phyloP scores from a whole-genome alignment of 352 stramenopile species.

The Phytopythium aichiense region DNA sequence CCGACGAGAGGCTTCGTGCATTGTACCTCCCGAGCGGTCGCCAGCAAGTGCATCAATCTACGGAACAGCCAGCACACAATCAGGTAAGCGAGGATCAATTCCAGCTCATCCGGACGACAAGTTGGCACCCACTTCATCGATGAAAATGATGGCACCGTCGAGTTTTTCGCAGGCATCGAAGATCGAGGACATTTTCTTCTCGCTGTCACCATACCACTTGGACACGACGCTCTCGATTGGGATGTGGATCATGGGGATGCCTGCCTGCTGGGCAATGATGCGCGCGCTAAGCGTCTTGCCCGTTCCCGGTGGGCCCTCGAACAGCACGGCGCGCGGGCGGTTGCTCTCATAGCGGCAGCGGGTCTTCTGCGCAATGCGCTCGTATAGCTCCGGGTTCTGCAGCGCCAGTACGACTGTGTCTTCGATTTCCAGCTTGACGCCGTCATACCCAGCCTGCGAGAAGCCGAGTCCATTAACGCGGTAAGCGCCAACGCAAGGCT shows the following conservation, averaged over 20 bases:
- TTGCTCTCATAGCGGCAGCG: constrained; percentile 88
- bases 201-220: constrained; percentile 95
- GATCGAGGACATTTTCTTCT: constrained; percentile 94
- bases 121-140: constrained; percentile 77
- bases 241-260: constrained; percentile 92
- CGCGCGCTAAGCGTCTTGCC: constrained; percentile 92
- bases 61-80: background rate
- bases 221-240: constrained; percentile 92
- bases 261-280: constrained; percentile 92
- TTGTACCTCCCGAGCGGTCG: constrained; percentile 80
- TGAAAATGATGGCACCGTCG: constrained; percentile 92
- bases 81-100: background rate
- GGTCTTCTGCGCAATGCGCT: constrained; percentile 88
- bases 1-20: constrained; percentile 91
- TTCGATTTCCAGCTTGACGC: constrained; percentile 90
- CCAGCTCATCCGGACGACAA: background rate
- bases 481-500: background rate
- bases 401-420: constrained; percentile 91
- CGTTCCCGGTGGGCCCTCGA: constrained; percentile 93
- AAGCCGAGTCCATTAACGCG: background rate
- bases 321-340: constrained; percentile 86
- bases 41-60: constrained; percentile 90
- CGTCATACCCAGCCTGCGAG: constrained; percentile 82
- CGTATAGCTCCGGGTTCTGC: constrained; percentile 90
- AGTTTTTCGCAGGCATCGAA: constrained; percentile 93